Conservation (phyloP, 2,329 filamentous ascomycete species). For the Botrytis elliptica region DNA sequence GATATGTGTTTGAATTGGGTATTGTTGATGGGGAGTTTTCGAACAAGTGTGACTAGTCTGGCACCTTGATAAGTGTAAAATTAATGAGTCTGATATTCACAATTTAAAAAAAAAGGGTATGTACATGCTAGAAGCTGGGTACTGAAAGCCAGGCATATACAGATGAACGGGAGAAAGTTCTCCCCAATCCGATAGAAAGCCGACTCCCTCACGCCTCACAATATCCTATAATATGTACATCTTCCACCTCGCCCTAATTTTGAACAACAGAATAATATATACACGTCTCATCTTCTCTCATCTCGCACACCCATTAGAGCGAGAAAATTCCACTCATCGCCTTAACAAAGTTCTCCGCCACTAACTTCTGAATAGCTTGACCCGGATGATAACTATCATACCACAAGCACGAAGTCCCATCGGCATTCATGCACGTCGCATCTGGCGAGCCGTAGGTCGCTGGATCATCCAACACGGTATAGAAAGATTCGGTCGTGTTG, state of each 20-base stretch:
- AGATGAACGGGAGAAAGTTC: background rate
- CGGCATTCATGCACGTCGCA: constrained; percentile 2
- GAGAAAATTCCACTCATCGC: constrained; percentile 3
- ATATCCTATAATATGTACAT: background rate
- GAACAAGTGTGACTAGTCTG: background rate
- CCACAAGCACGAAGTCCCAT: constrained; percentile 17
- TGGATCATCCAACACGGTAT: background rate
- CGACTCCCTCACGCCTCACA: background rate
- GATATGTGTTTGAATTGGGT: background rate
- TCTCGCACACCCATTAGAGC: background rate
- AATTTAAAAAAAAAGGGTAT: background rate
- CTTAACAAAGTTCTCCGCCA: constrained; percentile 13
- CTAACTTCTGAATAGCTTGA: constrained; percentile 15
- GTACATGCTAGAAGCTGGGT: background rate
- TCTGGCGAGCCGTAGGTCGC: background rate
- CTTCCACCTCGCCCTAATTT: too few species aligned
- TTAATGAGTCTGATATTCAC: background rate
- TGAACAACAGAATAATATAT: background rate
- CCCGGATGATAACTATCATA: constrained; percentile 17
- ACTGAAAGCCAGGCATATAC: background rate
- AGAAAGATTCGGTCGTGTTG: constrained; percentile 9
- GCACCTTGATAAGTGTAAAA: background rate
- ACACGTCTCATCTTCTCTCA: background rate
- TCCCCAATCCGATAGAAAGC: background rate
- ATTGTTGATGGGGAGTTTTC: background rate